Conservation (phyloP, 2,329 filamentous ascomycete species). For the Lecanicillium sp. region DNA sequence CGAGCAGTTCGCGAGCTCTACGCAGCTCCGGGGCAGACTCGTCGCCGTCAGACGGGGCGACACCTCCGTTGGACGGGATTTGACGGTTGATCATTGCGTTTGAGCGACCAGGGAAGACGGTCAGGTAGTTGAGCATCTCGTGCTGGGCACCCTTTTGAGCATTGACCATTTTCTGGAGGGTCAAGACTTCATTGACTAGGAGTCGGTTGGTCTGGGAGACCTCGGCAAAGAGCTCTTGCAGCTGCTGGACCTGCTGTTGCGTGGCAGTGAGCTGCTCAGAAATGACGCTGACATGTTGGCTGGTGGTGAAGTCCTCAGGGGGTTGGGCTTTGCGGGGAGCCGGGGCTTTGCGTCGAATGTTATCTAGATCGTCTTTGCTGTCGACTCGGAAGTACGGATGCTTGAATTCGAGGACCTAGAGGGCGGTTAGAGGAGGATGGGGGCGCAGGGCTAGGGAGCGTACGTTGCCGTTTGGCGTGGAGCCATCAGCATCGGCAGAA, state of each 20-base stretch:
- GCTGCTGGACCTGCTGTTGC: slow-evolving; percentile 82
- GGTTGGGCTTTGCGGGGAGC: slow-evolving; percentile 71
- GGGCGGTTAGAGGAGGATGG: neutral
- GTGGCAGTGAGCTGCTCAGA: slow-evolving; percentile 85
- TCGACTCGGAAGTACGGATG: slow-evolving; percentile 94
- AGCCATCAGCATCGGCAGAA: slow-evolving; percentile 30
- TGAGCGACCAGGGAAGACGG: slow-evolving; percentile 39
- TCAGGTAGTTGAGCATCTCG: slow-evolving; percentile 52
- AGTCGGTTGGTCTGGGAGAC: slow-evolving; percentile 59
- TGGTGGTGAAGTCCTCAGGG: slow-evolving; percentile 67
- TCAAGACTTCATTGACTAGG: slow-evolving; percentile 55
- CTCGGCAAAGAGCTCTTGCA: slow-evolving; percentile 81
- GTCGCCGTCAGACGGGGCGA: slow-evolving; percentile 38
- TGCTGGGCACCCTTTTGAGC: slow-evolving; percentile 52
- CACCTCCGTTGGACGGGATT: slow-evolving; percentile 30
- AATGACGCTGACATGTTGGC: slow-evolving; percentile 82
- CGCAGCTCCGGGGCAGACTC: slow-evolving; percentile 48
- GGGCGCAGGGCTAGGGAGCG: slow-evolving; percentile 50
- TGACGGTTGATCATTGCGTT: slow-evolving; percentile 28
- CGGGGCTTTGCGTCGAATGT: slow-evolving; percentile 91
- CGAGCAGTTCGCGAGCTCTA: slow-evolving; percentile 51
- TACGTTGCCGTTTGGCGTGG: slow-evolving; percentile 32
- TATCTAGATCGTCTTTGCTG: slow-evolving; percentile 93
- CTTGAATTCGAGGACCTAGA: slow-evolving; percentile 66
- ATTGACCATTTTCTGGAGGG: slow-evolving; percentile 54